These are phyloP conservation scores for Pezizomycotina sp. DNA, from an alignment of 2,329 filamentous ascomycete genomes.

Conservation along the genomic window DNA sequence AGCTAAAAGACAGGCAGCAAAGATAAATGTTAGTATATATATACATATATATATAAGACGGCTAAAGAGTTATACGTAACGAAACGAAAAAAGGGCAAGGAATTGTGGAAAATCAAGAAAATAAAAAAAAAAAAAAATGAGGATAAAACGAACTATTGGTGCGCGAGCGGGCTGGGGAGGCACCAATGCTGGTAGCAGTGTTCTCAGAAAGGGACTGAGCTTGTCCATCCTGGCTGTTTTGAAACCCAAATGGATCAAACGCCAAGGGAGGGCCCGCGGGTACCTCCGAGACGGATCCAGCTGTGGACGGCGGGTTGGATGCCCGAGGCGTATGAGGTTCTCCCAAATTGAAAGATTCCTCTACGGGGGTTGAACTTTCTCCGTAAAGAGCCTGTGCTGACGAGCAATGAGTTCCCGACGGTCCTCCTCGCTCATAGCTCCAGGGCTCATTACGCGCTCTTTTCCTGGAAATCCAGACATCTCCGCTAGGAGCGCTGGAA, in stretches of 20 bases:
- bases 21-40: too few relatives aligned
- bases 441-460: constrained; percentile 71
- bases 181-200: constrained; percentile 20
- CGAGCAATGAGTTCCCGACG: constrained; percentile 90
- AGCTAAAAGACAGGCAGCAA: constrained; percentile 33
- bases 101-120: too few relatives aligned
- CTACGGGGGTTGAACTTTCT: constrained; percentile 30
- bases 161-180: constrained; percentile 41
- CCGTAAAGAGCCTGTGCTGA: constrained; percentile 91
- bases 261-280: constrained; percentile 25
- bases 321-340: constrained; percentile 13
- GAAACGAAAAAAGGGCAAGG: too few relatives aligned
- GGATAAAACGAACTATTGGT: constrained; percentile 77
- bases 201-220: constrained; percentile 26
- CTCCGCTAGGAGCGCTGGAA: constrained; percentile 41
- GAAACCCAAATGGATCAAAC: constrained; percentile 25
- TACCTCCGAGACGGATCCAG: constrained; percentile 27
- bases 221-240: constrained; percentile 21
- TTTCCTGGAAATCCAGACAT: constrained; percentile 52
- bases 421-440: constrained; percentile 83
- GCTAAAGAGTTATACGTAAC: too few relatives aligned
- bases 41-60: too few relatives aligned
- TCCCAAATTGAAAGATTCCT: constrained; percentile 11
- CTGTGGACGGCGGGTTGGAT: constrained; percentile 23
- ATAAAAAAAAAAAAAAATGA: constrained; percentile 41